These are phyloP conservation scores for Coprinopsis strossmayeri DNA, from an alignment of 768 basidiomycete species.

Conservation along the genomic window DNA sequence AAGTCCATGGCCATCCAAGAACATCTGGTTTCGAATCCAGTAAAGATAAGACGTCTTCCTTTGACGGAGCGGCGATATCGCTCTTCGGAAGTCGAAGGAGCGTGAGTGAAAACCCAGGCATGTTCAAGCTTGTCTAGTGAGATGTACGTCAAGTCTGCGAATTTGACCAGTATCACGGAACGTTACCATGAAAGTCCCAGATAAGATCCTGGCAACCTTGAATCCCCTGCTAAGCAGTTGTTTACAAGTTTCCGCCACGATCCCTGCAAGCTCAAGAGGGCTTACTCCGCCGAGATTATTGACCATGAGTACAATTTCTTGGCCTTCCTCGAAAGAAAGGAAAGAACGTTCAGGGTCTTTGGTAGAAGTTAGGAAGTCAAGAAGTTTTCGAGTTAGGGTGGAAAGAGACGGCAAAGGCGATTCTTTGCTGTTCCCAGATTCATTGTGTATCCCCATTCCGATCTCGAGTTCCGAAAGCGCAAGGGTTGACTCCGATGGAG, in stretches of 20 bases:
- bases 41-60: conserved; percentile 48
- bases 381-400: conserved; percentile 61
- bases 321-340: conserved; percentile 61
- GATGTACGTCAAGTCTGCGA: background rate
- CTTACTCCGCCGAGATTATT: conserved; percentile 88
- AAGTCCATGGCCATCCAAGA: conserved; percentile 85
- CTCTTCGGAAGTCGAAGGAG: conserved; percentile 64
- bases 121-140: conserved; percentile 77
- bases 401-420: conserved; percentile 68
- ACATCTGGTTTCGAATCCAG: conserved; percentile 62
- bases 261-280: conserved; percentile 70
- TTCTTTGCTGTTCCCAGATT: conserved; percentile 63
- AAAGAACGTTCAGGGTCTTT: conserved; percentile 74
- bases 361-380: conserved; percentile 66
- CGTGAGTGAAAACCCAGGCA: conserved; percentile 88
- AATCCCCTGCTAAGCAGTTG: conserved; percentile 53
- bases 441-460: conserved; percentile 90
- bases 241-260: conserved; percentile 54
- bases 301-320: conserved; percentile 71
- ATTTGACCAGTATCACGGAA: too few relatives aligned
- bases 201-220: conserved; percentile 53
- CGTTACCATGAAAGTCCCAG: conserved; percentile 82
- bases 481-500: conserved; percentile 47
- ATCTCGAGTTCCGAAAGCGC: conserved; percentile 70
- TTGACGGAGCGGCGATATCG: conserved; percentile 30